Evolutionary conservation across 805 yeast species (phyloP), one percentile per base, ranked within the genome.

Genomic region (Cyberlindnera subsufficiens): DNA sequence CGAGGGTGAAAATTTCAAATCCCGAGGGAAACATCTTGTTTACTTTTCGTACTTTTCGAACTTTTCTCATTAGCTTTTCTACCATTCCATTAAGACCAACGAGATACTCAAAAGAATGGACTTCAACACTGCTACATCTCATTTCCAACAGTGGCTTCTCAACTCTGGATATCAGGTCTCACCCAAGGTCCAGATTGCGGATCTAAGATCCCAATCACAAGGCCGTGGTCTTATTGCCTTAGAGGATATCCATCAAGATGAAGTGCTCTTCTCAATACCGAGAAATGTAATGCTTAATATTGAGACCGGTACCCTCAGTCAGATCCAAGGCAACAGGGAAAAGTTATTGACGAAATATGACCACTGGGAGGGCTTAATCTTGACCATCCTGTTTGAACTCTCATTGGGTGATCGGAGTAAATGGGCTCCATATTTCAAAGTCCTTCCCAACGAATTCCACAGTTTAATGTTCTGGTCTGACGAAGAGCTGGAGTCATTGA

Each of bases 401-500:
- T 65, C 68, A 34, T 52, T 72, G 30, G 69, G 71, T 4, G 64
- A 61, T 1, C 45, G 64, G 4, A 76, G 86, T 33, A 66, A 63
- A 29, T 91, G 96, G 95, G 60, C 58, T 40, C 72, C 78, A 1
- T 91, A 91, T 60, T 77, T 89, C 44, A 65, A 75, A 17, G 77
- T 90, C 0, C 67, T 91, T 33, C 98, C 98, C 0, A 57, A 51
- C 3, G 48, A 56, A 14, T 78, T 83, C 61, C 72, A 80, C 54
- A 82, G 82, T 30, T 73, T 89, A 44, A 85, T 89, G 78, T 87
- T 79, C 55, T 91, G 99, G 98, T 47, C 49, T 2, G 77, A 76
- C 0, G 71, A 69, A 0, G 93, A 91, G 44, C 56, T 85, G 32
- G 47, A 65, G 3, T 44, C 49, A 1, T 67, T 91, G 46, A 53